A percentile compares a stretch with the other conserved stretches of the same genome.
These are phyloP conservation scores for Bolboschoenus planiculmis DNA, from an alignment of 176 grass and related monocot species.

Conservation along the genomic window DNA sequence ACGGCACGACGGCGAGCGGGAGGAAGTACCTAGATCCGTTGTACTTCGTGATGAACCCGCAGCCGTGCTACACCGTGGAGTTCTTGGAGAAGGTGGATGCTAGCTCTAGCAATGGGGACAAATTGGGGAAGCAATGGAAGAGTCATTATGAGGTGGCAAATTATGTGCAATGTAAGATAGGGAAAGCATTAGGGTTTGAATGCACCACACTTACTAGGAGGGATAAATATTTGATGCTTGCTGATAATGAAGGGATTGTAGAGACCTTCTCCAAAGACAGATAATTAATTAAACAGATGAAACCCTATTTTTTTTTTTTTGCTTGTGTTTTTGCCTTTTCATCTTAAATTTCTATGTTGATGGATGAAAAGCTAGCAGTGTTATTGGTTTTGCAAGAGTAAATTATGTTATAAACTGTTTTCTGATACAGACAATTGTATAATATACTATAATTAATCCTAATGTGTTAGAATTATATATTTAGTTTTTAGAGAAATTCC, in stretches of 20 bases:
- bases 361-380: background rate
- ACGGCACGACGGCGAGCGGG: constrained; percentile 62
- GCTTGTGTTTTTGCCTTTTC: background rate
- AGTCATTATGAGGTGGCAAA: constrained; percentile 43
- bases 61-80: constrained; percentile 37
- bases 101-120: background rate
- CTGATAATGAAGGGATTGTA: constrained; percentile 67
- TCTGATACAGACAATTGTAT: too few species aligned
- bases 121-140: constrained; percentile 1
- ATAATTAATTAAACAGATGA: background rate
- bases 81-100: constrained; percentile 35
- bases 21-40: constrained; percentile 61
- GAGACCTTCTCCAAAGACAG: background rate
- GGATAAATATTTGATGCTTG: constrained; percentile 92
- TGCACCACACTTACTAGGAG: constrained; percentile 69
- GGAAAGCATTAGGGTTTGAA: constrained; percentile 42
- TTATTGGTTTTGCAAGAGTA: background rate
- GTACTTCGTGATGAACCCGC: constrained; percentile 57
- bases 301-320: background rate
- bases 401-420: background rate
- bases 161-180: constrained; percentile 52
- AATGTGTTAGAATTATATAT: too few species aligned
- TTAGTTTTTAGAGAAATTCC: too few species aligned
- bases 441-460: too few species aligned
- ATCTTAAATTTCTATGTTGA: background rate